Evolutionary conservation across 306 rosid species (phyloP).

Genomic region (Quercus rubra): DNA sequence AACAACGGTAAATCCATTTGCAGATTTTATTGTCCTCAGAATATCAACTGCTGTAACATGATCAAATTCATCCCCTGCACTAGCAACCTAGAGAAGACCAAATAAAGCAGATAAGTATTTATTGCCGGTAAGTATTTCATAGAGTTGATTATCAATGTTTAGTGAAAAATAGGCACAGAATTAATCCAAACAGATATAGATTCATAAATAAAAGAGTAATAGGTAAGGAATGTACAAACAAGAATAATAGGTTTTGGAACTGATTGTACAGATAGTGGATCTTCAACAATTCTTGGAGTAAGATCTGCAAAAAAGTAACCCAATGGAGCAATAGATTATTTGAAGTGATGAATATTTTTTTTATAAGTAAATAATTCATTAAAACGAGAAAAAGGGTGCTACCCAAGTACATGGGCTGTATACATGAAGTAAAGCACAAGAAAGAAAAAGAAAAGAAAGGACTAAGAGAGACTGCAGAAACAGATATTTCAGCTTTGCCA

Average conservation of each 20-base stretch:
- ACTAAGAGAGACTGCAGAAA: no score
- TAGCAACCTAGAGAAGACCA: constrained; percentile 66
- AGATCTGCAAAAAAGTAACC: constrained; percentile 54
- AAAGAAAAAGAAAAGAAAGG: no score
- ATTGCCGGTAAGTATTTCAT: neutral
- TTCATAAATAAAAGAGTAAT: constrained; percentile 28
- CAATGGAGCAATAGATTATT: constrained; percentile 9
- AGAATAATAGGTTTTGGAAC: constrained; percentile 76
- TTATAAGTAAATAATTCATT: no score
- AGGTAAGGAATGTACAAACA: constrained; percentile 97
- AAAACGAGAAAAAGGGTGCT: no score
- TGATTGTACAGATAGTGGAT: constrained; percentile 45
- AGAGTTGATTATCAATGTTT: neutral
- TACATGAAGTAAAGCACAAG: no score
- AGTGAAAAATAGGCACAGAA: neutral
- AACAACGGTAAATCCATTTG: constrained; percentile 61
- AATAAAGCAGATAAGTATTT: neutral
- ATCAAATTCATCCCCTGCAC: constrained; percentile 89
- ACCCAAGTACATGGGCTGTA: no score
- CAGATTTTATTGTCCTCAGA: constrained; percentile 61
- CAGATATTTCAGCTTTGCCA: no score
- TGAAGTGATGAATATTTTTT: neutral
- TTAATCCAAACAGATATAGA: neutral
- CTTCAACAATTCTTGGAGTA: constrained; percentile 44
- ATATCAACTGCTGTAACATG: constrained; percentile 54